Evolutionary conservation across 1,284 basidiomycete species (phyloP).

Genomic region (Ustilago crameri): DNA sequence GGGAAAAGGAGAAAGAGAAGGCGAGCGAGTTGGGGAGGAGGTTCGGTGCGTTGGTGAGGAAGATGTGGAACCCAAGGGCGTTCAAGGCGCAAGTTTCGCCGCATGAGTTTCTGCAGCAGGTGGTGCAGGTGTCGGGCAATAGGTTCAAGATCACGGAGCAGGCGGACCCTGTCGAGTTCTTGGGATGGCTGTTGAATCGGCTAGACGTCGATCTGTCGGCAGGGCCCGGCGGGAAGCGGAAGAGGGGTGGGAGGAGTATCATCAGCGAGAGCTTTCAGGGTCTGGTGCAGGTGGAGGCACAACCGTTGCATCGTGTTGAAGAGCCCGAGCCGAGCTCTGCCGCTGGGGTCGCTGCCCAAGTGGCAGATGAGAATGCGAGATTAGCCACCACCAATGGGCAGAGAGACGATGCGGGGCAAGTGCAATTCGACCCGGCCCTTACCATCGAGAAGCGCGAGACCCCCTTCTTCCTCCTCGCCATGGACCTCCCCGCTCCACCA

Average conservation of each 20-base stretch:
- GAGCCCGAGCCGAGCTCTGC: slow-evolving; percentile 1
- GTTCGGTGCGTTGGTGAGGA: slow-evolving; percentile 80
- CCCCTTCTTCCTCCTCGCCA: slow-evolving; percentile 92
- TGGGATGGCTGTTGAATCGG: slow-evolving; percentile 93
- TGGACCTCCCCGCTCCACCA: slow-evolving; percentile 88
- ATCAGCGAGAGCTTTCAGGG: slow-evolving; percentile 95
- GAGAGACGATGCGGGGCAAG: slow-evolving; percentile 51
- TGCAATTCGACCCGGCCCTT: slow-evolving; percentile 56
- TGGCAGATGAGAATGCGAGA: slow-evolving; percentile 1
- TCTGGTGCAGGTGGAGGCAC: slow-evolving; percentile 88
- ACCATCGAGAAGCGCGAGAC: slow-evolving; percentile 86
- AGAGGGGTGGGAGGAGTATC: slow-evolving; percentile 69
- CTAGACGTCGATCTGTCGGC: slow-evolving; percentile 83
- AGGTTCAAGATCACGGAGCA: slow-evolving; percentile 92
- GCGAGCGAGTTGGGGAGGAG: slow-evolving; percentile 82
- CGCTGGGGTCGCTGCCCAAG: slow-evolving; percentile 11
- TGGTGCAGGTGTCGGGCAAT: slow-evolving; percentile 83
- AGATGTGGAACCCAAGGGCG: slow-evolving; percentile 82
- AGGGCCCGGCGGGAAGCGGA: slow-evolving; percentile 73
- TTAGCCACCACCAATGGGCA: slow-evolving; percentile 36
- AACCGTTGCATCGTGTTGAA: slow-evolving; percentile 68
- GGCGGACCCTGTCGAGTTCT: slow-evolving; percentile 94
- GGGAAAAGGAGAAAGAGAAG: slow-evolving; percentile 22
- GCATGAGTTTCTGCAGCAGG: slow-evolving; percentile 97
- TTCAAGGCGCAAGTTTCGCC: slow-evolving; percentile 97